Evolutionary conservation across 2,329 filamentous ascomycete genomes (phyloP).

Genomic region (Aspergillus felis): DNA sequence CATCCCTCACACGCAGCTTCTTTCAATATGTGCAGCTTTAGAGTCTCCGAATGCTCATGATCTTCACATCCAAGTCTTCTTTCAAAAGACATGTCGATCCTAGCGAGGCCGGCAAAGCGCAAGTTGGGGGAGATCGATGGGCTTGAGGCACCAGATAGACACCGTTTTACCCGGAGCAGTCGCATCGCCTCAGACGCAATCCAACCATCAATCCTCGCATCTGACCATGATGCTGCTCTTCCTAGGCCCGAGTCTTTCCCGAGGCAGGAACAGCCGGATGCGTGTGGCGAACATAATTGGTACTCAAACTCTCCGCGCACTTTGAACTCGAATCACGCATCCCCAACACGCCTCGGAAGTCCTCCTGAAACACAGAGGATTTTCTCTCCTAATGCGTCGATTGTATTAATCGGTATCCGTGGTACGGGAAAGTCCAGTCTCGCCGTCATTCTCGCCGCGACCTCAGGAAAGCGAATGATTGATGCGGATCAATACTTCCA

Average conservation of each 20-base stretch:
- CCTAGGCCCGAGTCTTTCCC: conserved; percentile 10
- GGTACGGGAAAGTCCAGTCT: conserved; percentile 73
- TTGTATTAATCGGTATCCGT: conserved; percentile 68
- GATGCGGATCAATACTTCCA: conserved; percentile 68
- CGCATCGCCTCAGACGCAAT: not conserved
- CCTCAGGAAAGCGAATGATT: conserved; percentile 63
- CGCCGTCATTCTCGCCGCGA: conserved; percentile 69
- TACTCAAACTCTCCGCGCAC: conserved; percentile 18
- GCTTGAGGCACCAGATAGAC: conserved; percentile 14
- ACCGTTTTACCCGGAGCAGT: not conserved
- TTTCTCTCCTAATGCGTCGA: conserved; percentile 62
- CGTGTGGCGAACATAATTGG: conserved; percentile 15
- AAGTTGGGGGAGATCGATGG: conserved; percentile 25
- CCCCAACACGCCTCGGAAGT: conserved; percentile 24
- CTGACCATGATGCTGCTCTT: not conserved
- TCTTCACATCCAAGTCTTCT: conserved; percentile 5
- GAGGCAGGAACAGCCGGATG: conserved; percentile 17
- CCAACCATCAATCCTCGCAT: not conserved
- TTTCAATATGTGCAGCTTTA: not conserved
- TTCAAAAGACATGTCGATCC: conserved; percentile 26
- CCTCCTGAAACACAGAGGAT: conserved; percentile 25
- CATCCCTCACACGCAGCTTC: not conserved
- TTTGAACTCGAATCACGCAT: conserved; percentile 26
- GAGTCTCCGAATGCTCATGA: conserved; percentile 4
- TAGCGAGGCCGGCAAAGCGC: conserved; percentile 30